phyloP scores from a whole-genome alignment of 2,329 filamentous ascomycete genomes.

The Arthrobotrys megalospora region DNA sequence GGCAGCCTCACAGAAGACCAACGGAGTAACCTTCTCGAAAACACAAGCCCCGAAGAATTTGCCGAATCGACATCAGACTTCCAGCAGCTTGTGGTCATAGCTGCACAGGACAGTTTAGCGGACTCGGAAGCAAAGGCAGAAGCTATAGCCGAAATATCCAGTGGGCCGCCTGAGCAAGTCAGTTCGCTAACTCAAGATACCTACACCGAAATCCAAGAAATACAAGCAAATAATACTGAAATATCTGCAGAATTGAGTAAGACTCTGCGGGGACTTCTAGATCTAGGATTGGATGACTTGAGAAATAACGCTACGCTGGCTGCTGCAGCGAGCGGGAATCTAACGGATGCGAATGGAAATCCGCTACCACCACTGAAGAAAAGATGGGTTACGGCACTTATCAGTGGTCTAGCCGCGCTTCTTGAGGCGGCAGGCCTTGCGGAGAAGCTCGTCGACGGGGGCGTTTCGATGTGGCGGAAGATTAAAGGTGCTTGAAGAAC shows the following conservation, averaged over 20 bases:
- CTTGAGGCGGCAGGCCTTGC: constrained; percentile 25
- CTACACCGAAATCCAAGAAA: constrained; percentile 29
- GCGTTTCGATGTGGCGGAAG: background rate
- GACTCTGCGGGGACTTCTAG: constrained; percentile 23
- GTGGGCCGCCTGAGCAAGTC: background rate
- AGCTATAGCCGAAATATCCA: background rate
- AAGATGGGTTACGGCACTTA: constrained; percentile 15
- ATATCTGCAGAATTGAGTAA: constrained; percentile 7
- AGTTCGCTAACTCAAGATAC: background rate
- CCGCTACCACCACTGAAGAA: constrained; percentile 11
- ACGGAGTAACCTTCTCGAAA: constrained; percentile 4
- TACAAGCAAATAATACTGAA: constrained; percentile 21
- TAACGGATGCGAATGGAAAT: background rate
- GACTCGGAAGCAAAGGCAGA: constrained; percentile 1
- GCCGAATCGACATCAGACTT: background rate
- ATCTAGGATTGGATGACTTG: constrained; percentile 21
- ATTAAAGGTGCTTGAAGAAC: background rate
- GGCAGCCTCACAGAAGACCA: constrained; percentile 26
- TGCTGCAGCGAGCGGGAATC: background rate
- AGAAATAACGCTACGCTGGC: constrained; percentile 19
- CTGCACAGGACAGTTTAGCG: constrained; percentile 22
- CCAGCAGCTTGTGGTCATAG: constrained; percentile 30
- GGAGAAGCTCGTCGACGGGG: background rate
- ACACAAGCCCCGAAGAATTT: constrained; percentile 16
- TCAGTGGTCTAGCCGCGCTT: constrained; percentile 3